Percentiles rank a stretch among this genome's conserved stretches.
Evolutionary conservation across 202 grass and related monocot genomes (phyloP).

Genomic region (Dendrocalamus latiflorus): DNA sequence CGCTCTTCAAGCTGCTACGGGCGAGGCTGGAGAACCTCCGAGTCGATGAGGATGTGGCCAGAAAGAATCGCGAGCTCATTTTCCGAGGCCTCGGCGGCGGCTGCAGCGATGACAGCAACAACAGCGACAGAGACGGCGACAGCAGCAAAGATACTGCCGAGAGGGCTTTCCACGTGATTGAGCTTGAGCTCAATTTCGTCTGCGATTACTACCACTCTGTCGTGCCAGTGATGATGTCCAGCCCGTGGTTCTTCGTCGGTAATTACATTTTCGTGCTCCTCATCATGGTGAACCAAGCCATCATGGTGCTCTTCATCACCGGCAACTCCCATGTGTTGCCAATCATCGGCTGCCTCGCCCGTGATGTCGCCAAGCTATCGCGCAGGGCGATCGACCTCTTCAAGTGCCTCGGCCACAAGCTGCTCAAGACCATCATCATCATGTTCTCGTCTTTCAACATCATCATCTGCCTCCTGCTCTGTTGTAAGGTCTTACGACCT

Average conservation of each 20-base stretch:
- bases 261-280: constrained; percentile 4
- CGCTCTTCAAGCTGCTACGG: no score
- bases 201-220: neutral
- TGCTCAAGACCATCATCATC: neutral
- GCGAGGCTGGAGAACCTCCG: no score
- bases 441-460: neutral
- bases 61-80: no score
- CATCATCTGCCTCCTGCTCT: neutral
- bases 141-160: no score
- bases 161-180: no score
- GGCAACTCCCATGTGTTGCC: neutral
- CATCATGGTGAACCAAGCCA: neutral
- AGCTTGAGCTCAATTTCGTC: no score
- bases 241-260: neutral
- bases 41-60: no score
- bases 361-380: neutral
- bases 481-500: no score
- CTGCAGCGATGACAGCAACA: no score
- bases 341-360: neutral
- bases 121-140: no score
- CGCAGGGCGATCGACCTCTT: neutral
- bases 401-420: constrained; percentile 8
- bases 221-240: neutral
- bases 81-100: no score
- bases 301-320: constrained; percentile 7